Evolutionary conservation across 108 stramenopile species (phyloP), one percentile per base, ranked within the genome.

Genomic region (Fistulifera pelliculosa): DNA sequence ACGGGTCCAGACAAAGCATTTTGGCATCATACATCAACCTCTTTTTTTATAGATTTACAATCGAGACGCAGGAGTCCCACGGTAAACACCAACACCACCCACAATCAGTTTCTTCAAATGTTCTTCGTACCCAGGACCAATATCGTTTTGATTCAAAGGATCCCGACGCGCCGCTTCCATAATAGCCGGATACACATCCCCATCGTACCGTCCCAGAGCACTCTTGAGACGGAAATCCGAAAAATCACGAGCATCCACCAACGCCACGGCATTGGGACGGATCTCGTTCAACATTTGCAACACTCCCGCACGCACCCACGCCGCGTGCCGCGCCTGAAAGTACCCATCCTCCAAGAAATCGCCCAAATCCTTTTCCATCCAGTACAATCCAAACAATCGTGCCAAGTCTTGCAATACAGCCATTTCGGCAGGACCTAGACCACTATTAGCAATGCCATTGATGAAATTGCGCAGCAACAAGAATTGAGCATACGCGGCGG

Each of bases 201-300:
- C 95, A 60, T 96, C 95, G 44, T 65, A 84, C 13, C 83, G 77
- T 14, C 92, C 95, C 18, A 96, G 58, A 1, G 85, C 87, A 54
- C 31, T 35, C 68, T 90, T 90, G 23, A 96, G 70, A 18, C 82
- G 70, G 56, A 90, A 92, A 58, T 96, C 95, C 19, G 82, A 75
- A 65, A 90, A 77, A 59, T 93, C 90, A 28, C 79, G 74, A 6
- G 95, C 84, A 68, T 96, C 95, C 26, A 88, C 90, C 48, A 96
- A 66, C 6, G 31, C 79, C 42, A 96, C 90, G 8, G 95, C 92
- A 57, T 86, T 79, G 26, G 75, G 82, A 42, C 95, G 85, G 31
- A 94, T 71, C n/a, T 39, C 47, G 24, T 72, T 62, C 56, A 90
- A 62, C 21, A 83, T 52, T 12, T 76, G 54, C n/a, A 85, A 35